Conservation (phyloP, 2,329 filamentous ascomycete genomes). For the Myriosclerotinia scirpicola region DNA sequence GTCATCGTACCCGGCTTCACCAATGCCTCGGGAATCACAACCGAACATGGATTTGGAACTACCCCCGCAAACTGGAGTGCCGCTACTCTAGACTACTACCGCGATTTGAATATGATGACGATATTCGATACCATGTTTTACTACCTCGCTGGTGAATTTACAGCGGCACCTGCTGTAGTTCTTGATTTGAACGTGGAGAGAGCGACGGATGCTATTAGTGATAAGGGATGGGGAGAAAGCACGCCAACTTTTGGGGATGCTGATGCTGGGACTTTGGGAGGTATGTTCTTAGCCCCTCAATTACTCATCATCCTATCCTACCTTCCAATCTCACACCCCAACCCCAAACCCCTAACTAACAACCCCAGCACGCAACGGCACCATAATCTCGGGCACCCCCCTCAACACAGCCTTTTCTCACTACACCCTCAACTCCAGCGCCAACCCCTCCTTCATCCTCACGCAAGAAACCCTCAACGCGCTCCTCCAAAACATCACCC, state of each 20-base stretch:
- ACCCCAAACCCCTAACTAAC: not conserved
- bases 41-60: constrained; percentile 17
- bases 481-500: constrained; percentile 32
- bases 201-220: not conserved
- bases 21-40: not conserved
- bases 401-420: constrained; percentile 27
- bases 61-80: constrained; percentile 29
- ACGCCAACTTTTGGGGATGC: not conserved
- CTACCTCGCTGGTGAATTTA: constrained; percentile 1
- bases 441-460: constrained; percentile 25
- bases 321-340: not conserved
- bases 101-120: constrained; percentile 26
- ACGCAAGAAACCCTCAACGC: constrained; percentile 30
- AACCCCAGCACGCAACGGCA: not conserved
- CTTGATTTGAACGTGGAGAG: not conserved
- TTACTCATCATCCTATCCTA: not conserved
- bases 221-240: not conserved
- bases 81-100: constrained; percentile 23
- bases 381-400: constrained; percentile 24
- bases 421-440: constrained; percentile 5
- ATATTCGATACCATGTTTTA: constrained; percentile 19
- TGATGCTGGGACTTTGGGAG: not conserved
- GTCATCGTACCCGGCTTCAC: constrained; percentile 27
- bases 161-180: not conserved
- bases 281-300: not conserved